phyloP scores from a whole-genome alignment of 805 yeast species.

The Yamadazyma sp. region DNA sequence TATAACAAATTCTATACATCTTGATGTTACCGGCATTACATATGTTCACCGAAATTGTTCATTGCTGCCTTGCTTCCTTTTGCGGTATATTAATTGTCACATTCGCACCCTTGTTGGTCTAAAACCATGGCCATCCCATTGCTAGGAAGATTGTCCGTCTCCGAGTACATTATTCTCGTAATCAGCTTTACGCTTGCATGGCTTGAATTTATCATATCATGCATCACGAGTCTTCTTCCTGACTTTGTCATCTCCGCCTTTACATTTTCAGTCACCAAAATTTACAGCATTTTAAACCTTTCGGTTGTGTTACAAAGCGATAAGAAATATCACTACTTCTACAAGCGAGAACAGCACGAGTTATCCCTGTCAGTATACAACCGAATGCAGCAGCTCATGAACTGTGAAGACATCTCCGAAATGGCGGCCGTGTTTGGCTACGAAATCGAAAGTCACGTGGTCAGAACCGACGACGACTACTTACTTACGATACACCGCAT shows the following conservation, averaged over 20 bases:
- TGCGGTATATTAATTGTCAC: not conserved
- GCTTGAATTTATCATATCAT: constrained; percentile 46
- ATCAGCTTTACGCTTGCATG: constrained; percentile 48
- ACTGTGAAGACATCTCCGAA: constrained; percentile 56
- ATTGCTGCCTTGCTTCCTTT: not conserved
- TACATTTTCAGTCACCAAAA: constrained; percentile 27
- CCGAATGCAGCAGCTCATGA: constrained; percentile 39
- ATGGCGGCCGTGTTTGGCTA: constrained; percentile 72
- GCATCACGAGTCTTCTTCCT: constrained; percentile 49
- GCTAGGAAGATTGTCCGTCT: constrained; percentile 45
- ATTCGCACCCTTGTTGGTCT: no score
- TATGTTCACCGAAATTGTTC: no score
- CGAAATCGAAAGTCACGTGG: constrained; percentile 71
- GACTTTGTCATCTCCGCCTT: constrained; percentile 34
- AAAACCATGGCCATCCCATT: constrained; percentile 41
- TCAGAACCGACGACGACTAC: constrained; percentile 75
- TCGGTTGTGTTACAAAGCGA: constrained; percentile 10
- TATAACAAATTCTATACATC: no score
- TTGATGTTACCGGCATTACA: no score
- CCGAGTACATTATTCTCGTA: constrained; percentile 51
- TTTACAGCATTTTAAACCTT: constrained; percentile 21
- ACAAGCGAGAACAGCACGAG: constrained; percentile 16
- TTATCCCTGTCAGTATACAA: constrained; percentile 22
- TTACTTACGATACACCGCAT: constrained; percentile 74
- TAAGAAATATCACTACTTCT: constrained; percentile 25